A percentile compares a stretch with the other conserved stretches of the same genome.
These are phyloP conservation scores for Microstegium vimineum DNA, from an alignment of 176 grass and related monocot species.

Conservation along the genomic window DNA sequence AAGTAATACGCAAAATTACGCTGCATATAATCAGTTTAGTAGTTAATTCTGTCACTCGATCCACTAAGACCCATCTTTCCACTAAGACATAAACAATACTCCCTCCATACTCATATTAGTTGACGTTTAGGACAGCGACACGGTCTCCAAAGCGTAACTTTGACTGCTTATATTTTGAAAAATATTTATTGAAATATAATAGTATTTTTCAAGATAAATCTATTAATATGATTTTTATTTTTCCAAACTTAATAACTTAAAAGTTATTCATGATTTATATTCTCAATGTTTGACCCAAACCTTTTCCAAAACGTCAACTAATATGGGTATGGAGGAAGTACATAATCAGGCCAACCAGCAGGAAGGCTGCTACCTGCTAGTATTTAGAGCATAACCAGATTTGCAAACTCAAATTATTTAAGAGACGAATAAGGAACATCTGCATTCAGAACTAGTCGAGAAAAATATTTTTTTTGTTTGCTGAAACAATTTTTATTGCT, in stretches of 20 bases:
- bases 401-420: background rate
- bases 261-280: no score
- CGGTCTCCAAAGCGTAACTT: no score
- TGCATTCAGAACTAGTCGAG: background rate
- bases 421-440: background rate
- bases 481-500: background rate
- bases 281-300: no score
- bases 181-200: no score
- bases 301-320: no score
- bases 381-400: background rate
- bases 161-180: no score
- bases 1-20: background rate
- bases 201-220: no score
- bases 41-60: background rate
- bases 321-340: no score
- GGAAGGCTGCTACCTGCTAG: background rate
- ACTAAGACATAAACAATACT: background rate
- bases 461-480: background rate
- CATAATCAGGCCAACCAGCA: background rate
- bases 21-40: background rate
- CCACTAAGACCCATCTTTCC: background rate
- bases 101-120: no score
- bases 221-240: no score
- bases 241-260: no score
- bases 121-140: no score